phyloP scores from a whole-genome alignment of 163 green algal genomes.

The Trebouxia gelatinosa region DNA sequence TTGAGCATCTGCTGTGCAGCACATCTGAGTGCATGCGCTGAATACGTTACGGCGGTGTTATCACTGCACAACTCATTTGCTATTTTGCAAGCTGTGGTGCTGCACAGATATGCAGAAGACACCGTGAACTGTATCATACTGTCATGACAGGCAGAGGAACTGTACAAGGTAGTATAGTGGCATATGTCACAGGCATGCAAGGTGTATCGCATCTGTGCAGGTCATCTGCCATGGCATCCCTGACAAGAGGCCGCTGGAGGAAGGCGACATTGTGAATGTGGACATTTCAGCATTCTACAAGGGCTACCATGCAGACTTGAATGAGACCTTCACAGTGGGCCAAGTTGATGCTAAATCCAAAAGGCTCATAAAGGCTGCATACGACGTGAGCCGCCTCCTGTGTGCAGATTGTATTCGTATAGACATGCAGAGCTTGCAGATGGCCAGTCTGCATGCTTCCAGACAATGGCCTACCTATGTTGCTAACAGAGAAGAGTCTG shows the following conservation, averaged over 20 bases:
- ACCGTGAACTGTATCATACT: not conserved
- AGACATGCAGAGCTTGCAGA: too few relatives aligned
- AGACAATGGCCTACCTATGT: not conserved
- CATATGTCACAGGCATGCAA: not conserved
- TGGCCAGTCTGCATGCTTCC: too few relatives aligned
- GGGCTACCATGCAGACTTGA: conserved; percentile 92
- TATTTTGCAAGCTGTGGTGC: too few relatives aligned
- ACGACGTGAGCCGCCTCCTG: conserved; percentile 56
- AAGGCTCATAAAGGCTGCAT: conserved; percentile 60
- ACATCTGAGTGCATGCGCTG: too few relatives aligned
- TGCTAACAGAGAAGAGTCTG: too few relatives aligned
- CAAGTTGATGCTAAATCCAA: conserved; percentile 51
- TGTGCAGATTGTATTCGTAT: too few relatives aligned
- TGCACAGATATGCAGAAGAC: not conserved
- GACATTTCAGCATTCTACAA: conserved; percentile 91
- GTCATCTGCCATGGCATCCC: conserved; percentile 98
- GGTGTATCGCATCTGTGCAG: conserved; percentile 36
- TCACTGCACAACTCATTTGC: not conserved
- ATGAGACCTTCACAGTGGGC: conserved; percentile 89
- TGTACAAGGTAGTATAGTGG: not conserved
- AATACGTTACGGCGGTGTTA: too few relatives aligned
- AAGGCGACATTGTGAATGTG: conserved; percentile 99
- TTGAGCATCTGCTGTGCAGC: too few relatives aligned
- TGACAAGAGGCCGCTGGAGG: conserved; percentile 80
- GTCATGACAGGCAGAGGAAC: not conserved